A percentile compares a stretch with the other conserved stretches of the same genome.
phyloP scores from a whole-genome alignment of 495 filamentous ascomycete species.

The Aspergillus leporis region DNA sequence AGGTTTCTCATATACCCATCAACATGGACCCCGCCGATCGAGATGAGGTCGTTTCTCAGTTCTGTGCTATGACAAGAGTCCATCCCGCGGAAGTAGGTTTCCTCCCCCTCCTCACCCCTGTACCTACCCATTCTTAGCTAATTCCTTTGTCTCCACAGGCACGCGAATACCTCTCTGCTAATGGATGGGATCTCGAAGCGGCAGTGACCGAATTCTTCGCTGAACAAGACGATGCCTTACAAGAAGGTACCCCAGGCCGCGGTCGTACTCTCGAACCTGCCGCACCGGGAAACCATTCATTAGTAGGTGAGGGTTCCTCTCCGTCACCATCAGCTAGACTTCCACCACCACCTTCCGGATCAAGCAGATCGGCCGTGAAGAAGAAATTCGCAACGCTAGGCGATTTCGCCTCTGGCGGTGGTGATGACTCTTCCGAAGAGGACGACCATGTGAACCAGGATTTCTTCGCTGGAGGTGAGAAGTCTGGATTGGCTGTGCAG shows the following conservation, averaged over 20 bases:
- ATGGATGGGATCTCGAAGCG: constrained; percentile 66
- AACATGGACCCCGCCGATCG: constrained; percentile 59
- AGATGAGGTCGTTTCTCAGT: constrained; percentile 70
- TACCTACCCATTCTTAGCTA: constrained; percentile 6
- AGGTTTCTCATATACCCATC: constrained; percentile 8
- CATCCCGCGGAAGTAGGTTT: constrained; percentile 61
- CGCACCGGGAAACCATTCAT: constrained; percentile 29
- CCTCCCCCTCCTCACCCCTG: not conserved
- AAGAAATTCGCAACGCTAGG: constrained; percentile 60
- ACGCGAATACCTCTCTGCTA: constrained; percentile 64
- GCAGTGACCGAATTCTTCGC: constrained; percentile 72
- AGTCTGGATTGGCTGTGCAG: constrained; percentile 92
- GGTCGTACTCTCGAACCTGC: constrained; percentile 32
- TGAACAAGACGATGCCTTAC: constrained; percentile 60
- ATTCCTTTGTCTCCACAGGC: constrained; percentile 50
- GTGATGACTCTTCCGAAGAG: constrained; percentile 62
- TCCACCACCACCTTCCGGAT: constrained; percentile 34
- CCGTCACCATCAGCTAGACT: constrained; percentile 36
- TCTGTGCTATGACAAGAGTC: constrained; percentile 70
- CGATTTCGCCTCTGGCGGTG: constrained; percentile 45
- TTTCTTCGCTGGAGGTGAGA: constrained; percentile 93
- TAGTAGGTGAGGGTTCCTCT: constrained; percentile 36
- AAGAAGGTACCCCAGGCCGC: constrained; percentile 35
- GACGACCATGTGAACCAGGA: constrained; percentile 69
- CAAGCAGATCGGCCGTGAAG: constrained; percentile 35